A percentile compares a stretch with the other conserved stretches of the same genome.
Conservation (phyloP, 176 grass and related monocot genomes). For the Oryza nivara region DNA sequence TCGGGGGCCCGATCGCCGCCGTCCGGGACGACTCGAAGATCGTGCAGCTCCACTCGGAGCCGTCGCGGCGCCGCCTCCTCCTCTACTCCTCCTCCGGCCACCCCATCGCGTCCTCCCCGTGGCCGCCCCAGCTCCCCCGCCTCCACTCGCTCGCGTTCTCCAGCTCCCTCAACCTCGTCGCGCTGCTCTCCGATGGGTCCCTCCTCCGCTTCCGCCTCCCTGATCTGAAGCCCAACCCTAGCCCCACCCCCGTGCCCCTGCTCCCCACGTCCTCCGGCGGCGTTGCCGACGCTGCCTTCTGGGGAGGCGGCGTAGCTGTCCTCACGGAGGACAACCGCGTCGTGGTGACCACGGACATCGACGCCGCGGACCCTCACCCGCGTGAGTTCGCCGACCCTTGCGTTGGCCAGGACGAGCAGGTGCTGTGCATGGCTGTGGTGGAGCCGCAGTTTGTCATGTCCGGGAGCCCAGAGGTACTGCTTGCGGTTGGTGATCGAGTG, state of each 20-base stretch:
- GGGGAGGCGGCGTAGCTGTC: slow-evolving; percentile 80
- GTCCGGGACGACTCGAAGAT: slow-evolving; percentile 98
- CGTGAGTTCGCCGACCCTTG: slow-evolving; percentile 73
- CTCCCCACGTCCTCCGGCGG: slow-evolving; percentile 65
- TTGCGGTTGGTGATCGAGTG: slow-evolving; percentile 81
- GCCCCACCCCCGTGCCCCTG: slow-evolving; percentile 49
- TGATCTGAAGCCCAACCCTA: slow-evolving; percentile 61
- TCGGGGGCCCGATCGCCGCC: slow-evolving; percentile 90
- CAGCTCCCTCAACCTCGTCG: slow-evolving; percentile 72
- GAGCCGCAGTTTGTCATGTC: slow-evolving; percentile 91
- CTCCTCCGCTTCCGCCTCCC: slow-evolving; percentile 78
- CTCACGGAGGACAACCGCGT: slow-evolving; percentile 73
- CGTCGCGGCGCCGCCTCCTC: slow-evolving; percentile 87
- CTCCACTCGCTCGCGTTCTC: slow-evolving; percentile 88
- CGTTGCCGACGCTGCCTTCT: slow-evolving; percentile 81
- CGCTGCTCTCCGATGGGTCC: slow-evolving; percentile 81
- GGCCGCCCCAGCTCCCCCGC: slow-evolving; percentile 75
- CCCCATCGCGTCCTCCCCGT: slow-evolving; percentile 68
- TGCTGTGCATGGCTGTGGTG: slow-evolving; percentile 81
- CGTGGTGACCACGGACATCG: slow-evolving; percentile 50
- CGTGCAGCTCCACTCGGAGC: slow-evolving; percentile 90
- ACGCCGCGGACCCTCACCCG: slow-evolving; percentile 54
- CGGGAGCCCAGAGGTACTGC: slow-evolving; percentile 84
- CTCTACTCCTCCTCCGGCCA: slow-evolving; percentile 77
- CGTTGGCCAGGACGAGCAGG: slow-evolving; percentile 67